Conservation (phyloP, 2,329 filamentous ascomycete genomes). For the Cladosporium sp. region DNA sequence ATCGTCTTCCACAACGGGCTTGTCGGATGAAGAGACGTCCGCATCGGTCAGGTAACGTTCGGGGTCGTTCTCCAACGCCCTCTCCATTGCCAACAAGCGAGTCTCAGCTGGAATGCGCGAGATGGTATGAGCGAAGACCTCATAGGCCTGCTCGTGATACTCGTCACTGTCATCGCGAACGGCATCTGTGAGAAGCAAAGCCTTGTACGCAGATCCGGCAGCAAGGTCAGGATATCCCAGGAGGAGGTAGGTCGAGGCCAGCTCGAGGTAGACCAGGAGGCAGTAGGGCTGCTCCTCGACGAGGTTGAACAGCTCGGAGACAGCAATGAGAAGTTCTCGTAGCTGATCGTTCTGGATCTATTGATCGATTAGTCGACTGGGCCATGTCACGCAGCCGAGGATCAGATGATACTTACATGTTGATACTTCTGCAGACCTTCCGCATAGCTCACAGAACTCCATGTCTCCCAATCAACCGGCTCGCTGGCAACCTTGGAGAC, state of each 20-base stretch:
- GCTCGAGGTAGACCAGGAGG: constrained; percentile 37
- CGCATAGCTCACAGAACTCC: constrained; percentile 4
- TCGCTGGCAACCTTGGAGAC: constrained; percentile 7
- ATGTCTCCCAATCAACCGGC: constrained; percentile 9
- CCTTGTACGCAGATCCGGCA: constrained; percentile 82
- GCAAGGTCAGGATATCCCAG: constrained; percentile 87
- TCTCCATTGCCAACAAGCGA: constrained; percentile 4
- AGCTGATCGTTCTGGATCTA: constrained; percentile 6
- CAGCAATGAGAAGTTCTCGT: constrained; percentile 4
- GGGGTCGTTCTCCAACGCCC: constrained; percentile 1
- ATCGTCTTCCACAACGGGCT: constrained; percentile 6
- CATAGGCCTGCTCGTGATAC: constrained; percentile 64
- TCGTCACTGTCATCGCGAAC: constrained; percentile 72
- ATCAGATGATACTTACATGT: not conserved
- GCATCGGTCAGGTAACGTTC: constrained; percentile 8
- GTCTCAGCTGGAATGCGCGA: constrained; percentile 6
- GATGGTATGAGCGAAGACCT: constrained; percentile 21
- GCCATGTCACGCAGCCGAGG: not conserved
- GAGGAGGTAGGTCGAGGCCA: constrained; percentile 64
- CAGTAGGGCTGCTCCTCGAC: constrained; percentile 14
- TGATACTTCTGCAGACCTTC: constrained; percentile 4
- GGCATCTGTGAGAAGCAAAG: constrained; percentile 80
- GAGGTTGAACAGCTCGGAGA: constrained; percentile 3
- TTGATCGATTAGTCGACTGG: not conserved
- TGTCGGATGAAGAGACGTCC: constrained; percentile 1